A percentile compares a stretch with the other conserved stretches of the same genome.
phyloP scores from a whole-genome alignment of 1,284 basidiomycete species.

The Ustilago tritici region DNA sequence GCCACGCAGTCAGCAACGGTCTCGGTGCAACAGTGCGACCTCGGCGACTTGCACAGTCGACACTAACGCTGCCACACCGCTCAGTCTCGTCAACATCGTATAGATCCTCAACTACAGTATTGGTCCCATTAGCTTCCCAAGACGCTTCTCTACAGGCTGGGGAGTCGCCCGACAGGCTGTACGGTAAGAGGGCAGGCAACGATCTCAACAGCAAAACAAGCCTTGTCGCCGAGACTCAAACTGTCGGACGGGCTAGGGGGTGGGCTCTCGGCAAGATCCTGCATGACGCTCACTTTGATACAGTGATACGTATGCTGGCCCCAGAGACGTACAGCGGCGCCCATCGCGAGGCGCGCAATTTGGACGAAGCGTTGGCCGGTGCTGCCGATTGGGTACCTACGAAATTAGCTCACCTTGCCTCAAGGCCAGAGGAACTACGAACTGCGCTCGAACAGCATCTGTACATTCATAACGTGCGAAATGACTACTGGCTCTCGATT shows the following conservation, averaged over 20 bases:
- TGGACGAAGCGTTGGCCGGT: constrained; percentile 16
- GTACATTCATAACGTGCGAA: neutral
- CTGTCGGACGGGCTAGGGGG: neutral
- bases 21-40: constrained; percentile 1
- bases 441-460: constrained; percentile 11
- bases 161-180: neutral
- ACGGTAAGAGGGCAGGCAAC: neutral
- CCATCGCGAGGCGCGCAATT: constrained; percentile 14
- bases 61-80: neutral
- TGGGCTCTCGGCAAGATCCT: neutral
- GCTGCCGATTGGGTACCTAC: neutral
- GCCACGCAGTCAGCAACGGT: neutral
- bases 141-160: too few relatives aligned
- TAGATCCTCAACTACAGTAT: too few relatives aligned
- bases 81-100: too few relatives aligned
- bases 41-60: neutral
- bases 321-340: constrained; percentile 6
- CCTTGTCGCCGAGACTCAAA: neutral
- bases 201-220: neutral
- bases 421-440: neutral
- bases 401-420: neutral
- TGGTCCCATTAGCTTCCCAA: too few relatives aligned
- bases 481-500: constrained; percentile 12
- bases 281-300: neutral
- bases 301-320: neutral